Conservation (phyloP, 2,329 filamentous ascomycete genomes). For the Talaromyces islandicus region DNA sequence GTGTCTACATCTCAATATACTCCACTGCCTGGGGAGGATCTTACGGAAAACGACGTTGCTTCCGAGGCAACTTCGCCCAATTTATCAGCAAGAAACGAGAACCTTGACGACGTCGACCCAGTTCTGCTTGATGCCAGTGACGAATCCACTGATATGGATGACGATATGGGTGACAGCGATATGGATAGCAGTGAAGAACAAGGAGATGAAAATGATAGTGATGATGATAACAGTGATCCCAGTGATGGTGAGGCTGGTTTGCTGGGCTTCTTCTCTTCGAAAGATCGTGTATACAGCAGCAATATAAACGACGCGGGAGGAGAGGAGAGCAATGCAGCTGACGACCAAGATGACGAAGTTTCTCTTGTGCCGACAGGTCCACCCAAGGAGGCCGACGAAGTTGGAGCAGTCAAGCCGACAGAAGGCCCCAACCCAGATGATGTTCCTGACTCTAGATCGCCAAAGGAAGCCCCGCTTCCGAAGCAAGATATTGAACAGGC, state of each 20-base stretch:
- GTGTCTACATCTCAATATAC: slow-evolving; percentile 15
- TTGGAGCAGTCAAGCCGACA: slow-evolving; percentile 3
- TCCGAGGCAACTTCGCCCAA: slow-evolving; percentile 19
- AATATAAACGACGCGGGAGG: slow-evolving; percentile 8
- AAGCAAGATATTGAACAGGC: background rate
- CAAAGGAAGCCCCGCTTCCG: background rate
- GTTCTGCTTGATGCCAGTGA: slow-evolving; percentile 42
- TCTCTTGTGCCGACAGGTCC: slow-evolving; percentile 27
- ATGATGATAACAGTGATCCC: slow-evolving; percentile 50
- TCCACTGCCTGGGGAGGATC: slow-evolving; percentile 7
- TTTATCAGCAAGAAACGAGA: slow-evolving; percentile 16
- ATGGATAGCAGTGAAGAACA: slow-evolving; percentile 25
- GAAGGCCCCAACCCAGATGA: background rate
- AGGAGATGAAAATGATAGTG: slow-evolving; percentile 36
- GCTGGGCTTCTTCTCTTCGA: slow-evolving; percentile 43
- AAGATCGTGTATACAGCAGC: slow-evolving; percentile 23
- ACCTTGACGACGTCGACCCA: slow-evolving; percentile 40
- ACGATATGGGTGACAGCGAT: slow-evolving; percentile 38
- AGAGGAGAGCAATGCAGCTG: slow-evolving; percentile 18
- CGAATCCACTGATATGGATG: slow-evolving; percentile 43
- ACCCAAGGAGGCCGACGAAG: slow-evolving; percentile 26
- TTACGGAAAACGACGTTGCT: slow-evolving; percentile 17
- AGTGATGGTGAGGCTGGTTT: slow-evolving; percentile 35
- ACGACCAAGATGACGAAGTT: slow-evolving; percentile 35
- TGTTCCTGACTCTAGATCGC: background rate